phyloP scores from a whole-genome alignment of 176 grass and related monocot species.

The Pontederia crassipes region DNA sequence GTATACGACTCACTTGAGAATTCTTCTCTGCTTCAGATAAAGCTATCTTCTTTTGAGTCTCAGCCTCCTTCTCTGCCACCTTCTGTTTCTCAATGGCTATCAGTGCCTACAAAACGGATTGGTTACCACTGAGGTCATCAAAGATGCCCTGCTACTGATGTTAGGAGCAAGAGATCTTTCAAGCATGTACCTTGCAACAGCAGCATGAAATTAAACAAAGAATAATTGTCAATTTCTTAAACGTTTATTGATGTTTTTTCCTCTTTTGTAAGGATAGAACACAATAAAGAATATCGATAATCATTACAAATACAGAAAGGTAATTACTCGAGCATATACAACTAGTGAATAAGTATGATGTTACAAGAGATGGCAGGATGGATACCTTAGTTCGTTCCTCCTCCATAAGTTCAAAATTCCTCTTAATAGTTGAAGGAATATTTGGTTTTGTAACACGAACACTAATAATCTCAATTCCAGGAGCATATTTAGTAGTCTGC shows the following conservation, averaged over 20 bases:
- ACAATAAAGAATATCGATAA: no score
- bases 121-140: background rate
- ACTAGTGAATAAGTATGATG: background rate
- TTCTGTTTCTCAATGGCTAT: slow-evolving; percentile 93
- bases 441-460: slow-evolving; percentile 98
- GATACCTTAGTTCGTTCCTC: slow-evolving; percentile 97
- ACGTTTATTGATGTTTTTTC: no score
- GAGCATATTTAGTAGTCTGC: slow-evolving; percentile 91
- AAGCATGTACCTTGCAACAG: no score
- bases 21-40: slow-evolving; percentile 97
- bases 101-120: slow-evolving; percentile 41
- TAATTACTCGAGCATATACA: no score
- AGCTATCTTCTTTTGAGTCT: slow-evolving; percentile 96
- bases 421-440: slow-evolving; percentile 75
- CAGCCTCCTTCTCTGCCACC: slow-evolving; percentile 92
- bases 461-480: slow-evolving; percentile 88
- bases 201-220: no score
- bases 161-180: no score
- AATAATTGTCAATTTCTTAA: no score
- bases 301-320: no score
- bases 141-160: background rate
- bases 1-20: slow-evolving; percentile 87
- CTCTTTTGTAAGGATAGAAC: no score
- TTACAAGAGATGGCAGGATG: slow-evolving; percentile 3
- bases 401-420: slow-evolving; percentile 98